These are phyloP conservation scores for Xylaria multiplex DNA, from an alignment of 2,329 filamentous ascomycete genomes.

Conservation along the genomic window DNA sequence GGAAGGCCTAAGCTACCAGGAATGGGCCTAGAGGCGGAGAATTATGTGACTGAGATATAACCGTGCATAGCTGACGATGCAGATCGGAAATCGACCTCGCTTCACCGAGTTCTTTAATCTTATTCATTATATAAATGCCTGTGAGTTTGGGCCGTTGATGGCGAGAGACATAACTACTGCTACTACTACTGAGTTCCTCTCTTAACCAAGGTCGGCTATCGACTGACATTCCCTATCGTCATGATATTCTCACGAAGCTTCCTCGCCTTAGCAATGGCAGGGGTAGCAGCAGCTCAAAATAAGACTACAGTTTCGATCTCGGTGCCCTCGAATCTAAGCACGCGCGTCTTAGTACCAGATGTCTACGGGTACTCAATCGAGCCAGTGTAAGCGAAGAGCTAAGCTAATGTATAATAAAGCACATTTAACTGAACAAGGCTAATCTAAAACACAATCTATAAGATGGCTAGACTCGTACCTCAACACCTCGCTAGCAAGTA, in stretches of 20 bases:
- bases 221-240: background rate
- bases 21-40: background rate
- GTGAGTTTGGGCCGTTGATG: background rate
- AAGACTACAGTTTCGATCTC: constrained; percentile 36
- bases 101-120: background rate
- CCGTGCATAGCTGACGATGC: background rate
- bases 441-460: too few species aligned
- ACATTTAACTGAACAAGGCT: too few species aligned
- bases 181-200: background rate
- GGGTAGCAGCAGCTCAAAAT: constrained; percentile 36
- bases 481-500: constrained; percentile 45
- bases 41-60: constrained; percentile 17
- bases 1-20: constrained; percentile 4
- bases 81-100: constrained; percentile 9
- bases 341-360: constrained; percentile 45
- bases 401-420: too few species aligned
- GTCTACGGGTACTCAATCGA: constrained; percentile 51
- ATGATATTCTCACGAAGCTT: constrained; percentile 28
- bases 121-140: background rate
- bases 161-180: background rate
- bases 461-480: constrained; percentile 47
- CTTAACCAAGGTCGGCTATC: too few species aligned
- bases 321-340: constrained; percentile 43
- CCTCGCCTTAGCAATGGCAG: constrained; percentile 28
- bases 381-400: constrained; percentile 37